Conservation (phyloP, 768 basidiomycete genomes). For the Pulveroboletus sp. region DNA sequence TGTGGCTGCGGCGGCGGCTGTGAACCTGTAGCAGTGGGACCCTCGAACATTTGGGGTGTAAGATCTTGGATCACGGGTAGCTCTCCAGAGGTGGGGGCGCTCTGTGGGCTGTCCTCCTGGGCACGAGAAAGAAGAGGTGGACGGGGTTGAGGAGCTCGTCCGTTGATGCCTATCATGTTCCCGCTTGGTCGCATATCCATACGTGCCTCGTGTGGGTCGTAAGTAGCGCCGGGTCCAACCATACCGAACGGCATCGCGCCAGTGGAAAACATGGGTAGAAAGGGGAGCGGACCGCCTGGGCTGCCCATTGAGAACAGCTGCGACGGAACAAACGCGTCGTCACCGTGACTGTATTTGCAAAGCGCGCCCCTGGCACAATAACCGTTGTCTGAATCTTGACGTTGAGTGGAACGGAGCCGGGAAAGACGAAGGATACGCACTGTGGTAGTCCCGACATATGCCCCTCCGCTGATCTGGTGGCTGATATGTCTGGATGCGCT, state of each 20-base stretch:
- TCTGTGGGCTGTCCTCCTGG: conserved; percentile 46
- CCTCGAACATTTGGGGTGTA: conserved; percentile 50
- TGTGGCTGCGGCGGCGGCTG: conserved; percentile 13
- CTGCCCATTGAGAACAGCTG: conserved; percentile 58
- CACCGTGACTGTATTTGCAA: conserved; percentile 92
- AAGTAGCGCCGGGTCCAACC: conserved; percentile 44
- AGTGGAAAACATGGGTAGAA: conserved; percentile 64
- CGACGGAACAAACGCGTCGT: conserved; percentile 75
- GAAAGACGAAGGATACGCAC: conserved; percentile 44
- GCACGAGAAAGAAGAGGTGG: conserved; percentile 54
- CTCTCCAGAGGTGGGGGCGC: conserved; percentile 54
- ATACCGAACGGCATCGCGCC: conserved; percentile 54
- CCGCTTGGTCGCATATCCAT: conserved; percentile 74
- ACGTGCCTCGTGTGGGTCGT: conserved; percentile 74
- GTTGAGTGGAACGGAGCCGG: conserved; percentile 7
- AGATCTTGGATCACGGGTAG: conserved; percentile 82
- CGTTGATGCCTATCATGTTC: conserved; percentile 24
- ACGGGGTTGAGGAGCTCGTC: conserved; percentile 41
- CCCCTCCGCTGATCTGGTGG: conserved; percentile 72
- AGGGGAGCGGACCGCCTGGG: conserved; percentile 45
- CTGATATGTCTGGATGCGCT: conserved; percentile 56
- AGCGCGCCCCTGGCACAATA: conserved; percentile 84
- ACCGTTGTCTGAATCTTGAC: conserved; percentile 62
- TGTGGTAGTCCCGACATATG: conserved; percentile 88
- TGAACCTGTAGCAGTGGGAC: conserved; percentile 23